Base-by-base conservation (phyloP, 495 filamentous ascomycete genomes). In the Articulospora tetracladia region DNA sequence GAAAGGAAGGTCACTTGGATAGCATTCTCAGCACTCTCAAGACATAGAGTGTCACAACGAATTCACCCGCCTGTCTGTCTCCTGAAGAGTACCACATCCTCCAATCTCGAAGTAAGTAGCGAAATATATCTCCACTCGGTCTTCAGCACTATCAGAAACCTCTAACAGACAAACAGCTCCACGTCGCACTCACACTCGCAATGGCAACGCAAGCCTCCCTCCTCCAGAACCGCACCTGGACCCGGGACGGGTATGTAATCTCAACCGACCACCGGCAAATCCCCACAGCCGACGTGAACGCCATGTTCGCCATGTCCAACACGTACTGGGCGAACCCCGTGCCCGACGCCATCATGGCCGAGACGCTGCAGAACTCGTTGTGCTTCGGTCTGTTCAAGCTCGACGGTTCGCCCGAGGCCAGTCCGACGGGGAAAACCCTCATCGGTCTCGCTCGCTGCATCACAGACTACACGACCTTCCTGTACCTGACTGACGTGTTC, bases 401-500 rank as follows among this genome's bases (percentile, higher is more conserved):
- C 51, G 63, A 39, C 64, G 71, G 2, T 66, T n/a, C 59, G 8
- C 48, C 65, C 0, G 48, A 63, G 1, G 59, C 68, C 65, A 61
- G 27, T 51, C 1, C 13, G 4, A 27, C 23, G 32, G 23, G 13
- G 27, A 27, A 17, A 26, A 19, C 24, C 17, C 44, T 61, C 51
- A 74, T 89, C 36, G 87, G 86, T 12, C 71, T 90, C 24, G 84
- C 79, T 15, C 79, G 86, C 4, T 68, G 87, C 11, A 68, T 89
- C 22, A 91, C 86, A 0, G 87, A 89, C 61, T 70, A 77, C 61
- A 74, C 82, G 13, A 87, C 85, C 0, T 82, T 87, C 59, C 83
- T 76, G 24, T 90, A 87, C 63, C 72, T 90, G 23, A 87, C 86
- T 13, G 87, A 90, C 57, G 81, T 91, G 26, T 89, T 83, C 58